Conservation (phyloP, 116 monocot species). For the Trichopus zeylanicus region DNA sequence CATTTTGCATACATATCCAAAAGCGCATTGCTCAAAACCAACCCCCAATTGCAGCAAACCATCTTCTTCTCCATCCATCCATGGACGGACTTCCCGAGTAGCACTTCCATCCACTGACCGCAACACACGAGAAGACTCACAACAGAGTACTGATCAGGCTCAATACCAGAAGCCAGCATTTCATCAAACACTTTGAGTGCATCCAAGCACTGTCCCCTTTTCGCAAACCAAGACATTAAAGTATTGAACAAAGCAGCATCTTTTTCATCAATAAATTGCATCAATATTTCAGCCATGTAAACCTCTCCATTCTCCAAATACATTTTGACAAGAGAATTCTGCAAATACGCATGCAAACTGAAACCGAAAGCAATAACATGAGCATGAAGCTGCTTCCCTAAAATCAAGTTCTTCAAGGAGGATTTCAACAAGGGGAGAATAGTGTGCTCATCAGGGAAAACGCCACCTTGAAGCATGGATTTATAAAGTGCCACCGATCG, state of each 20-base stretch:
- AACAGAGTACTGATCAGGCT: conserved; percentile 41
- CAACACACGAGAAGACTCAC: conserved; percentile 41
- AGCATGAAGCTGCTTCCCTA: conserved; percentile 27
- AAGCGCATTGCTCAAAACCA: conserved; percentile 50
- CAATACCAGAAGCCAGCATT: conserved; percentile 24
- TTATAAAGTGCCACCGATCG: conserved; percentile 17
- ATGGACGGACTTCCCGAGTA: conserved; percentile 43
- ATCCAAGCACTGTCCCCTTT: conserved; percentile 14
- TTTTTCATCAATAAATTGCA: conserved; percentile 17
- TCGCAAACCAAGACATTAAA: conserved; percentile 41
- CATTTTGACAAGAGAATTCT: conserved; percentile 55
- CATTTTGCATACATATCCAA: conserved; percentile 65
- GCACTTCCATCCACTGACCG: conserved; percentile 17
- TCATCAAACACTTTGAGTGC: conserved; percentile 33
- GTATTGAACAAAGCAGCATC: conserved; percentile 49
- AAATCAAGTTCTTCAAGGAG: conserved; percentile 6
- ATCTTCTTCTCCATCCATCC: conserved; percentile 30
- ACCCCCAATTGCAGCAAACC: conserved; percentile 1
- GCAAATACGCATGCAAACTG: conserved; percentile 23
- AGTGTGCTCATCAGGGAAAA: conserved; percentile 44
- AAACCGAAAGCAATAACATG: conserved; percentile 40
- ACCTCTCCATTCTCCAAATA: conserved; percentile 27
- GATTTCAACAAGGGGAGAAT: conserved; percentile 41
- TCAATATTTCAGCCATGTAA: conserved; percentile 11
- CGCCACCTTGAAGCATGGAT: conserved; percentile 26